A percentile compares a stretch with the other conserved stretches of the same genome.
Conservation (phyloP, 176 grass and related monocot genomes). For the Carex pumila region DNA sequence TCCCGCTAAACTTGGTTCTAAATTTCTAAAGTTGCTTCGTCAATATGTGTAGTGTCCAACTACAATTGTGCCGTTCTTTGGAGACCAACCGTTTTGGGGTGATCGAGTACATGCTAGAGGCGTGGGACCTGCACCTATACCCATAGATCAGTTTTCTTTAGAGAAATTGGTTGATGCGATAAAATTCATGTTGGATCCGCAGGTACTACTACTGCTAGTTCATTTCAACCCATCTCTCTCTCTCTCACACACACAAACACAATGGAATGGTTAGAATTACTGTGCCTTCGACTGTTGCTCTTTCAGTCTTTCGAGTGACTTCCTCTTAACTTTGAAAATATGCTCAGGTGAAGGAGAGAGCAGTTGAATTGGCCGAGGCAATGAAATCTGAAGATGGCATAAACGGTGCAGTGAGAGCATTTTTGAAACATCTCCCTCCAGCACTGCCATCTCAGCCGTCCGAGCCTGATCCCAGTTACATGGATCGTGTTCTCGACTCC, state of each 20-base stretch:
- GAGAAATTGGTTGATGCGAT: conserved; percentile 53
- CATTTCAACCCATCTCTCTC: neutral
- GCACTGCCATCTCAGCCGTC: neutral
- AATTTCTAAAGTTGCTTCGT: neutral
- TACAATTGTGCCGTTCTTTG: conserved; percentile 67
- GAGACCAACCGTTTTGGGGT: conserved; percentile 78
- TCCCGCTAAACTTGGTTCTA: neutral
- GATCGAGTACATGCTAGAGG: conserved; percentile 55
- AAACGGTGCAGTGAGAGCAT: conserved; percentile 51
- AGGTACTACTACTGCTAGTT: conserved; percentile 30
- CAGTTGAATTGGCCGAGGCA: conserved; percentile 34
- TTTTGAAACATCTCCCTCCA: conserved; percentile 46
- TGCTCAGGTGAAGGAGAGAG: conserved; percentile 48
- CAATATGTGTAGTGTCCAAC: conserved; percentile 61
- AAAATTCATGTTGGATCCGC: conserved; percentile 59
- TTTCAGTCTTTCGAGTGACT: neutral
- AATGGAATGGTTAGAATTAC: too few species aligned
- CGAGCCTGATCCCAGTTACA: neutral
- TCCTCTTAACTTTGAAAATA: neutral
- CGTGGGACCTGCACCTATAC: conserved; percentile 52
- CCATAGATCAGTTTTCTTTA: conserved; percentile 52
- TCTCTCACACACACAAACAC: neutral
- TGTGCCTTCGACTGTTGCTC: too few species aligned
- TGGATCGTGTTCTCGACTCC: conserved; percentile 21
- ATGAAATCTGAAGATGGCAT: conserved; percentile 55